These are phyloP conservation scores for Cladobotryum protrusum DNA, from an alignment of 2,329 filamentous ascomycete genomes.

Conservation along the genomic window DNA sequence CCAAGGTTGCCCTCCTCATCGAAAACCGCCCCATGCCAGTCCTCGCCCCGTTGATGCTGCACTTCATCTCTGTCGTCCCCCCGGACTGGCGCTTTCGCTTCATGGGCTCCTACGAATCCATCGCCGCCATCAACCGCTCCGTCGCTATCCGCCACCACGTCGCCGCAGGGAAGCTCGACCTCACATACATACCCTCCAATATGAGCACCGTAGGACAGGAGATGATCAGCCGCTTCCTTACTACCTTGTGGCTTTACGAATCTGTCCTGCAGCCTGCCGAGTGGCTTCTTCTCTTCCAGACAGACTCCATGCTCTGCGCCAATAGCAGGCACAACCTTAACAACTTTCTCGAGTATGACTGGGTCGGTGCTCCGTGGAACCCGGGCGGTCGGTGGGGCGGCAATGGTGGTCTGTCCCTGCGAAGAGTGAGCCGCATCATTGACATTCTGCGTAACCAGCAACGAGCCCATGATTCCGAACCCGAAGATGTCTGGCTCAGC, in stretches of 20 bases:
- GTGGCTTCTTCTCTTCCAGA: constrained; percentile 49
- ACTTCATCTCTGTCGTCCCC: constrained; percentile 51
- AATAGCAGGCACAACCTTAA: constrained; percentile 42
- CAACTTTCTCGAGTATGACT: constrained; percentile 47
- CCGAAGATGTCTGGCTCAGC: constrained; percentile 53
- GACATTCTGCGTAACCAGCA: constrained; percentile 44
- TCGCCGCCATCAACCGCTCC: constrained; percentile 38
- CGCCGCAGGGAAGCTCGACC: constrained; percentile 40
- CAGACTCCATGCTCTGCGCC: constrained; percentile 50
- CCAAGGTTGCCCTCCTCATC: constrained; percentile 50
- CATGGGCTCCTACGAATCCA: constrained; percentile 44
- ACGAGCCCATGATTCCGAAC: constrained; percentile 37
- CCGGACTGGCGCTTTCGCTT: constrained; percentile 53
- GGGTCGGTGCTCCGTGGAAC: constrained; percentile 47
- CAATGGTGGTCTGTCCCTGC: constrained; percentile 47
- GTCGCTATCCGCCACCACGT: constrained; percentile 41
- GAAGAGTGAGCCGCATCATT: constrained; percentile 47
- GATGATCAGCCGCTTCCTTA: constrained; percentile 47
- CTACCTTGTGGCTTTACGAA: constrained; percentile 47
- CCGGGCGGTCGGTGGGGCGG: constrained; percentile 38
- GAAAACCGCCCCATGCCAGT: constrained; percentile 44
- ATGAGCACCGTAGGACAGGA: constrained; percentile 46
- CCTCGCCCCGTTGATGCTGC: constrained; percentile 48
- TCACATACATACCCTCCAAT: constrained; percentile 45
- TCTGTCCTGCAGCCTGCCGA: constrained; percentile 42